Conservation (phyloP, 768 basidiomycete species). For the Auriscalpium orientale region DNA sequence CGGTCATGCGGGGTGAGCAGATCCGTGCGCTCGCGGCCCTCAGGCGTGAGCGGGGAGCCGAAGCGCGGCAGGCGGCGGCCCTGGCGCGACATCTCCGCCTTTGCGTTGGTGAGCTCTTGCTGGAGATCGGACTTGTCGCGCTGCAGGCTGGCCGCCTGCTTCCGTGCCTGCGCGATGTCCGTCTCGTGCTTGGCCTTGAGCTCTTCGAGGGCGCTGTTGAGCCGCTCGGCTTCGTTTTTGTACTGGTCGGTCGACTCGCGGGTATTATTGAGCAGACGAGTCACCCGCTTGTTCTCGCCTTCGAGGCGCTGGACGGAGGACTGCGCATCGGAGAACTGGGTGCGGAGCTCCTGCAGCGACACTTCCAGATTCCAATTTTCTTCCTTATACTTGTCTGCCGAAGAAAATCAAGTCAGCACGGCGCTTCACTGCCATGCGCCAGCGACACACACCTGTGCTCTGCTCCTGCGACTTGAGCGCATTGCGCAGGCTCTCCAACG, state of each 20-base stretch:
- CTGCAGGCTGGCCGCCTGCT: slow-evolving; percentile 77
- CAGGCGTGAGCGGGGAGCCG: slow-evolving; percentile 70
- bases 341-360: slow-evolving; percentile 75
- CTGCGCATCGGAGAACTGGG: slow-evolving; percentile 60
- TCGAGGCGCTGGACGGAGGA: slow-evolving; percentile 63
- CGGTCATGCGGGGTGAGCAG: slow-evolving; percentile 46
- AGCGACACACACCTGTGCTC: slow-evolving; percentile 53
- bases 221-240: slow-evolving; percentile 79
- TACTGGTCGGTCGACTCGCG: slow-evolving; percentile 76
- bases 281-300: slow-evolving; percentile 74
- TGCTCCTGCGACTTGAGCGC: slow-evolving; percentile 78
- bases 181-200: slow-evolving; percentile 90
- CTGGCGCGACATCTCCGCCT: slow-evolving; percentile 63
- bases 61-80: slow-evolving; percentile 54
- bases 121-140: slow-evolving; percentile 93
- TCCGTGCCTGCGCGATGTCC: slow-evolving; percentile 85
- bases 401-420: slow-evolving; percentile 7
- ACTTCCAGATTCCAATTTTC: slow-evolving; percentile 99
- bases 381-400: slow-evolving; percentile 87
- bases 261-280: slow-evolving; percentile 60
- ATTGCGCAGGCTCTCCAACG: slow-evolving; percentile 62
- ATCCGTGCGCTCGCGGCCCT: slow-evolving; percentile 28
- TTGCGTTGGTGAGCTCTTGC: slow-evolving; percentile 66
- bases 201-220: slow-evolving; percentile 55
- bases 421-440: not conserved